These are phyloP conservation scores for Schizopora paradoxa DNA, from an alignment of 1,284 basidiomycete genomes.

Conservation along the genomic window DNA sequence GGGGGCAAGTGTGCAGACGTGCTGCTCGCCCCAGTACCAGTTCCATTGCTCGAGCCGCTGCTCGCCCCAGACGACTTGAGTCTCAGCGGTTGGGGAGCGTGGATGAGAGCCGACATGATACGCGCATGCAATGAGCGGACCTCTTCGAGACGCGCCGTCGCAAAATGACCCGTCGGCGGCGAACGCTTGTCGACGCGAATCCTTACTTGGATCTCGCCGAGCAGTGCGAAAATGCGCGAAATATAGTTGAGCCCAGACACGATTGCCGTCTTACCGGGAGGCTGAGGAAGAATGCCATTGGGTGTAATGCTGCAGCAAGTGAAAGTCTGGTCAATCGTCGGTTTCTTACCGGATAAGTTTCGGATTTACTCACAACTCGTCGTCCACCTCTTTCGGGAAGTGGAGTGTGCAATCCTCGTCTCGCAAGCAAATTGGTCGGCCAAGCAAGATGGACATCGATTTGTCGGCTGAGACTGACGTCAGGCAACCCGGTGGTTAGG, in stretches of 20 bases:
- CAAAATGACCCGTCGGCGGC: slow-evolving; percentile 76
- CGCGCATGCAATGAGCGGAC: slow-evolving; percentile 70
- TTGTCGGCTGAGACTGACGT: slow-evolving; percentile 70
- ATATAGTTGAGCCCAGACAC: slow-evolving; percentile 84
- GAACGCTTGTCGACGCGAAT: slow-evolving; percentile 81
- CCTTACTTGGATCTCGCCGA: slow-evolving; percentile 78
- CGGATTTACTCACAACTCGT: slow-evolving; percentile 66
- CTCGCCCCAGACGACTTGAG: slow-evolving; percentile 48
- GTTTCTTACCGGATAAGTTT: slow-evolving; percentile 31
- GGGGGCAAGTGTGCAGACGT: slow-evolving; percentile 42
- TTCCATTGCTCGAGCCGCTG: no score
- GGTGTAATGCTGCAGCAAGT: slow-evolving; percentile 60
- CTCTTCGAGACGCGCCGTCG: slow-evolving; percentile 74
- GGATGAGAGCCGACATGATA: slow-evolving; percentile 62
- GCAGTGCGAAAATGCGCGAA: slow-evolving; percentile 76
- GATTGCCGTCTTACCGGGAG: slow-evolving; percentile 74
- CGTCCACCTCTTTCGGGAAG: slow-evolving; percentile 79
- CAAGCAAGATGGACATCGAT: slow-evolving; percentile 80
- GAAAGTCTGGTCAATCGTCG: slow-evolving; percentile 27
- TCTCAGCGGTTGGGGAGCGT: slow-evolving; percentile 65
- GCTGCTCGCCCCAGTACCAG: slow-evolving; percentile 7
- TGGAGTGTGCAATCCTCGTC: slow-evolving; percentile 85
- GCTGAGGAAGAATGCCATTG: slow-evolving; percentile 74
- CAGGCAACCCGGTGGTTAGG: background rate
- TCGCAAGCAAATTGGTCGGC: slow-evolving; percentile 73